Percentiles rank a stretch among this genome's conserved stretches.
phyloP scores from a whole-genome alignment of 2,329 filamentous ascomycete genomes.

The Fusarium sp. region DNA sequence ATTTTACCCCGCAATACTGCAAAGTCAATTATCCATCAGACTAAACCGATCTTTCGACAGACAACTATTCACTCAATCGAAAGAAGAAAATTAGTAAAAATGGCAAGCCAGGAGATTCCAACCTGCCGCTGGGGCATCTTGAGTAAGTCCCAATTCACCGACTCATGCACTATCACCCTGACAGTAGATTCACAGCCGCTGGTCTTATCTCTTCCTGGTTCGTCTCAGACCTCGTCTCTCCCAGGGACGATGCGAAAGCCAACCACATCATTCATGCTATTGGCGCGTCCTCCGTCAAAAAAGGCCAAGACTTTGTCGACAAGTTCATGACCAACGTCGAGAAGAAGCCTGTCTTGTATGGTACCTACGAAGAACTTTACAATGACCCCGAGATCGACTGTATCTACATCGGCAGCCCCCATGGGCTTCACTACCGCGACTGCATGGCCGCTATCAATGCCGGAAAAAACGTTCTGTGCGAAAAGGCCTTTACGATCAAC shows the following conservation, averaged over 20 bases:
- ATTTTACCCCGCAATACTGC: too few species aligned
- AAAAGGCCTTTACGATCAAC: constrained; percentile 51
- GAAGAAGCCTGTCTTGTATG: neutral
- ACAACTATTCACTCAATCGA: too few species aligned
- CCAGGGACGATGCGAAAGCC: neutral
- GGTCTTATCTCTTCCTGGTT: neutral
- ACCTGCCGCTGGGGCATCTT: neutral
- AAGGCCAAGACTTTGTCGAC: neutral
- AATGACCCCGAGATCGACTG: constrained; percentile 49
- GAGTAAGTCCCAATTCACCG: neutral
- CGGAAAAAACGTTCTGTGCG: constrained; percentile 53
- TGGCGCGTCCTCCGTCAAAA: neutral
- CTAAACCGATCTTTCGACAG: too few species aligned
- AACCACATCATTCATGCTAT: neutral
- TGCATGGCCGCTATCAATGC: constrained; percentile 49
- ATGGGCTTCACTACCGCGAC: constrained; percentile 51
- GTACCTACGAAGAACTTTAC: constrained; percentile 48
- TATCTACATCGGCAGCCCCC: constrained; percentile 52
- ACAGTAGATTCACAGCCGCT: neutral
- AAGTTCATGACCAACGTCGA: neutral
- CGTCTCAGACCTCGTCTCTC: neutral
- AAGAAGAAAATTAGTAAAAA: neutral
- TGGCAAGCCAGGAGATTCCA: neutral
- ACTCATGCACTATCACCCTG: neutral
- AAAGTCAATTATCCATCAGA: too few species aligned